phyloP scores from a whole-genome alignment of 176 grass and related monocot species.

The Ananas comosus region DNA sequence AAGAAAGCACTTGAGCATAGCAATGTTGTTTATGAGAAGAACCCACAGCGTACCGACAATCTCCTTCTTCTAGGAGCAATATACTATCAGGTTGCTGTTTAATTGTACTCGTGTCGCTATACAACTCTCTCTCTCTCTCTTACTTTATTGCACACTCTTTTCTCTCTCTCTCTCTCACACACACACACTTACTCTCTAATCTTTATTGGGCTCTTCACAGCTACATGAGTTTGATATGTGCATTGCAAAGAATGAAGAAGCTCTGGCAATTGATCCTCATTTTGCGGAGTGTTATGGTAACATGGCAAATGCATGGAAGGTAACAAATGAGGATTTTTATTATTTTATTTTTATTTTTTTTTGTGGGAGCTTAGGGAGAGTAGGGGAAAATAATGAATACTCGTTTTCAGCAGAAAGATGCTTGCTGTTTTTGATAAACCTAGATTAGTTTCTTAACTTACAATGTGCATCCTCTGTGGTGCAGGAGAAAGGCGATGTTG shows the following conservation, averaged over 20 bases:
- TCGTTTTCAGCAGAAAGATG: no score
- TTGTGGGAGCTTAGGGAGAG: no score
- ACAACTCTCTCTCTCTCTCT: background rate
- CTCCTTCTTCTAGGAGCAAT: conserved; percentile 75
- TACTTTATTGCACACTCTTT: background rate
- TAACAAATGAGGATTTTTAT: conserved; percentile 4
- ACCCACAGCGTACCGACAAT: conserved; percentile 63
- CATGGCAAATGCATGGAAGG: conserved; percentile 99
- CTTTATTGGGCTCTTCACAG: conserved; percentile 27
- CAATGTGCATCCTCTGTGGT: background rate
- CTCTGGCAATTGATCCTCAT: conserved; percentile 74
- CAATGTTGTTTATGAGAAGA: conserved; percentile 52
- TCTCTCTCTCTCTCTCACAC: background rate
- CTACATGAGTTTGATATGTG: conserved; percentile 82
- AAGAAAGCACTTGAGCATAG: conserved; percentile 61
- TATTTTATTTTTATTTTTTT: no score
- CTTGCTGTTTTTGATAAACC: no score
- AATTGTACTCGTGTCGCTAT: background rate
- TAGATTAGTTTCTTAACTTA: no score
- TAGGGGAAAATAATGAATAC: no score
- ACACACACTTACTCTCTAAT: conserved; percentile 4
- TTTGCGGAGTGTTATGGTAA: conserved; percentile 97
- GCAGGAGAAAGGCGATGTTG: conserved; percentile 88
- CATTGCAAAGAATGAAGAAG: conserved; percentile 94
- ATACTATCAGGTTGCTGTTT: conserved; percentile 58